These are phyloP conservation scores for Wakefieldia striispora DNA, from an alignment of 768 basidiomycete genomes.

Conservation along the genomic window DNA sequence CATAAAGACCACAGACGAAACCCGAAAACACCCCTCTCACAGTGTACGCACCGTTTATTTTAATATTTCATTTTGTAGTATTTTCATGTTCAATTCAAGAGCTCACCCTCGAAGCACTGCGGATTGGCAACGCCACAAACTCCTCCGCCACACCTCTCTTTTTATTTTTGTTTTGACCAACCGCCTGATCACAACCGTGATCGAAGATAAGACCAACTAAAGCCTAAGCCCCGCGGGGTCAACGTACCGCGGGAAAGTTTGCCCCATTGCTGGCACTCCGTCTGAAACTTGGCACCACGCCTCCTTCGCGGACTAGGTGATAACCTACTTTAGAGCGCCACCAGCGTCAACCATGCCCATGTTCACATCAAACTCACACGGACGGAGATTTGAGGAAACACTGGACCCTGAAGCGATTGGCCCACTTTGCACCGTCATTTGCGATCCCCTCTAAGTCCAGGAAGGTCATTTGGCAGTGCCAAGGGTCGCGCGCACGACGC, in stretches of 20 bases:
- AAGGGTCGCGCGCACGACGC: background rate
- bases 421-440: background rate
- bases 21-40: too few species aligned
- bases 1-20: too few species aligned
- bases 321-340: conserved; percentile 1
- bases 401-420: background rate
- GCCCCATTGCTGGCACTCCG: background rate
- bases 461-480: background rate
- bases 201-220: too few species aligned
- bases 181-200: too few species aligned
- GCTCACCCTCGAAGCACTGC: too few species aligned
- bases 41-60: too few species aligned
- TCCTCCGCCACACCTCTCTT: too few species aligned
- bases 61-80: too few species aligned
- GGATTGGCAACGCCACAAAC: too few species aligned
- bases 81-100: too few species aligned
- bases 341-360: background rate
- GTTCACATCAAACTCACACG: conserved; percentile 13
- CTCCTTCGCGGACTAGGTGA: conserved; percentile 9
- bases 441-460: background rate
- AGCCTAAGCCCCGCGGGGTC: background rate
- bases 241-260: background rate
- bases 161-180: too few species aligned
- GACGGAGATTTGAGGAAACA: too few species aligned
- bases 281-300: background rate